A percentile compares a stretch with the other conserved stretches of the same genome.
These are phyloP conservation scores for Beauveria medogensis DNA, from an alignment of 2,329 filamentous ascomycete genomes.

Conservation along the genomic window DNA sequence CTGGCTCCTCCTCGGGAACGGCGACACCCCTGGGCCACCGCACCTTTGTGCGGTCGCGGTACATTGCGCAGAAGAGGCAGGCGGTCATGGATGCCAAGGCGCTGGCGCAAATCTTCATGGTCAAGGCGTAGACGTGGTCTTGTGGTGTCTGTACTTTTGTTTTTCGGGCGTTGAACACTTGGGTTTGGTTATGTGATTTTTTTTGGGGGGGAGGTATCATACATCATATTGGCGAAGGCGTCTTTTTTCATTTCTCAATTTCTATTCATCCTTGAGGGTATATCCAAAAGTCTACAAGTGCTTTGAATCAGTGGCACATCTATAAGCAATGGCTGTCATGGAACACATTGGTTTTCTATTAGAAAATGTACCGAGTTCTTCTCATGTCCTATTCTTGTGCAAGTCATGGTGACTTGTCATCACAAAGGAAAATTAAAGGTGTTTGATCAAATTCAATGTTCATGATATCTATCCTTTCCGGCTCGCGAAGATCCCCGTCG, in stretches of 20 bases:
- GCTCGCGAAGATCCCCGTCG: background rate
- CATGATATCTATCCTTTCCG: background rate
- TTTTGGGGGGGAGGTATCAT: background rate
- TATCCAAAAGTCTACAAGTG: background rate
- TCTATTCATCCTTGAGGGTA: background rate
- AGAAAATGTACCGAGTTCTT: too few relatives aligned
- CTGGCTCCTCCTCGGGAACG: conserved; percentile 27
- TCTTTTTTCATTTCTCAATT: background rate
- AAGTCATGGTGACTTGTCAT: background rate
- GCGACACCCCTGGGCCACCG: conserved; percentile 47
- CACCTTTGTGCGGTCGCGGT: conserved; percentile 68
- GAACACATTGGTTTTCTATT: too few relatives aligned
- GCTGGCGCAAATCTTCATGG: conserved; percentile 77
- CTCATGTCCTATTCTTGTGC: too few relatives aligned
- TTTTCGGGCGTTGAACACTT: background rate
- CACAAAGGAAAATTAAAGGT: too few relatives aligned
- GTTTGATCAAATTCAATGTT: background rate
- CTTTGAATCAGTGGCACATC: background rate
- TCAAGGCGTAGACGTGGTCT: conserved; percentile 37
- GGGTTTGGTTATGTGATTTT: background rate
- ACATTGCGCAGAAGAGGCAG: conserved; percentile 82
- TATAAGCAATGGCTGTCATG: too few relatives aligned
- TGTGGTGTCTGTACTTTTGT: background rate
- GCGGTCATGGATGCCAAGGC: conserved; percentile 75
- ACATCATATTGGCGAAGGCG: conserved; percentile 4